Conservation (phyloP, 176 grass and related monocot genomes). For the Thalia dealbata region DNA sequence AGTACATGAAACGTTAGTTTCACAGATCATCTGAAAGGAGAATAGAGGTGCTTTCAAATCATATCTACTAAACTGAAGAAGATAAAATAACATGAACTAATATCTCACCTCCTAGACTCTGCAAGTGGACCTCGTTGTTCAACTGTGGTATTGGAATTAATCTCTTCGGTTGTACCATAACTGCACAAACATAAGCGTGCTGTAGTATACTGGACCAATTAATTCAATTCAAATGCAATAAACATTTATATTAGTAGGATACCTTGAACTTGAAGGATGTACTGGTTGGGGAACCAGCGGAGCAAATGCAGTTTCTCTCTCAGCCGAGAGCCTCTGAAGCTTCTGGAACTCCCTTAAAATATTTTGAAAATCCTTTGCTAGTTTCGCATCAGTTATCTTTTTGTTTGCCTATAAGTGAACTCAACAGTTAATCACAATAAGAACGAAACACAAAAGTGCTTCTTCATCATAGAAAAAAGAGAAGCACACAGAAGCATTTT, state of each 20-base stretch:
- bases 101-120: neutral
- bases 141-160: neutral
- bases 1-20: no score
- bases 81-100: neutral
- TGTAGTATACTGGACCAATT: neutral
- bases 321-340: conserved; percentile 27
- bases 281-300: conserved; percentile 58
- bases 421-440: neutral
- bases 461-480: neutral
- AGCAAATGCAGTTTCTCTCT: conserved; percentile 61
- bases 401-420: conserved; percentile 61
- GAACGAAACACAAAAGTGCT: neutral
- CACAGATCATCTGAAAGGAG: neutral
- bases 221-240: neutral
- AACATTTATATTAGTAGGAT: conserved; percentile 2
- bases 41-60: neutral
- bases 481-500: neutral
- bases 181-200: neutral
- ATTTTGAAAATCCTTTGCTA: conserved; percentile 41
- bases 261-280: conserved; percentile 49
- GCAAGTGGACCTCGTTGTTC: neutral
- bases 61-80: neutral
- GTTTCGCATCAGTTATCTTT: conserved; percentile 67
- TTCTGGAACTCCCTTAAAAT: conserved; percentile 38
- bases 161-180: neutral